Base-by-base conservation (phyloP, 148 eudicot species). In the Beta vulgaris region DNA sequence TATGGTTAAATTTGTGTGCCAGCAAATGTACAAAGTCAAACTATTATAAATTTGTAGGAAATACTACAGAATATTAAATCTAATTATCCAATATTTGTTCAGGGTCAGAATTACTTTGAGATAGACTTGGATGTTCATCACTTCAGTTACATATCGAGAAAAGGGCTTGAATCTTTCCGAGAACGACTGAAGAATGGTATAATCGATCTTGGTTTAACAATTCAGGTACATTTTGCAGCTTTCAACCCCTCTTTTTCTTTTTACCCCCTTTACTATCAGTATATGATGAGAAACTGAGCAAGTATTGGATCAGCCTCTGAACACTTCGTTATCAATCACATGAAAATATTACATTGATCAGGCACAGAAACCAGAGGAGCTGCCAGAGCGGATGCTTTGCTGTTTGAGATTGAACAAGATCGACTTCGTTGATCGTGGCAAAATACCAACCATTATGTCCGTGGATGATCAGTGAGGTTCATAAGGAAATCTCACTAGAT, bases 111-210 rank as follows among this genome's bases (percentile, higher is more conserved):
- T 71, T 92, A 92, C 87, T 92, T 92, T 69, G 96, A 93, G 78
- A 83, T 93, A 79, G 98, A 93, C 72, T 88, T 93, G 65, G 98
- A 91, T 81, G 91, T 93, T 76, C 98, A 93, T 81, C 88, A 88
- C 43, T 93, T 93, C 80, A 86, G 96, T 84, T 93, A 85, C 86
- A 87, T 93, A 58, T 91, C 96, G 65, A 84, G 98, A 78, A 93
- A 84, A 77, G 98, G 98, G 73, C 88, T 90, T 57, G 96, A 93
- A 60, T 81, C 98, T 73, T 87, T 93, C 65, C 83, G 89, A 43
- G 98, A 87, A 34, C 89, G 93, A 39, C 73, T 90, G 59, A 78
- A 51, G 55, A 76, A 84, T 72, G 91, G 93, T 39, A 85, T 93
- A 42, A 62, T 93, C 57, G 88, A 93, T 84, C 78, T 93, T 55